These are phyloP conservation scores for Rhododendron henanense DNA, from an alignment of 148 eudicot species.

Conservation along the genomic window DNA sequence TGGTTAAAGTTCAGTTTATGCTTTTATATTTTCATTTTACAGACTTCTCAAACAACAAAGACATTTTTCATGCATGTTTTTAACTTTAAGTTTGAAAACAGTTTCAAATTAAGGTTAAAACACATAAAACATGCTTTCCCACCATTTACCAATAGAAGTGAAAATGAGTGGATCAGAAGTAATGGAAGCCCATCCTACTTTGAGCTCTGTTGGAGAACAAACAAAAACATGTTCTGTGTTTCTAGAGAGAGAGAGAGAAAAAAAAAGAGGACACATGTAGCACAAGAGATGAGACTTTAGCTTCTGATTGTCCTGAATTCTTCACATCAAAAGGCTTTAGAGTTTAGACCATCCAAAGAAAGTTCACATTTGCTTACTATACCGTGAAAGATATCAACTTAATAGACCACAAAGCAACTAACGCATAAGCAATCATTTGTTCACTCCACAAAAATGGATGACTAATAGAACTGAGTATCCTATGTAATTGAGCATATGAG, in stretches of 20 bases:
- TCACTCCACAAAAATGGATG: neutral
- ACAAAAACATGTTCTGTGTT: neutral
- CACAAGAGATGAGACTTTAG: neutral
- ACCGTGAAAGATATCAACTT: neutral
- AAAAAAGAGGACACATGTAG: neutral
- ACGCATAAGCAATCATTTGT: neutral
- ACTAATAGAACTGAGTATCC: neutral
- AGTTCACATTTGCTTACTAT: neutral
- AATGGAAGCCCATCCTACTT: neutral
- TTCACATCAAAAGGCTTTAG: neutral
- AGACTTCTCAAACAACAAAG: neutral
- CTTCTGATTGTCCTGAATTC: neutral
- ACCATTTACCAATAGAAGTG: neutral
- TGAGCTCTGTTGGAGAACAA: neutral
- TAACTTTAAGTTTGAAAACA: neutral
- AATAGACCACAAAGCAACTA: neutral
- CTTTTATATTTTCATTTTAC: neutral
- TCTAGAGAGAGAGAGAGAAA: neutral
- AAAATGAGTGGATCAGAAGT: neutral
- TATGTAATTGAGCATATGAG: neutral
- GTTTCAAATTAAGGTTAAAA: neutral
- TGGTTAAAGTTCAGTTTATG: neutral
- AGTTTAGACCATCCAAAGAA: neutral
- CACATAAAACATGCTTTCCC: neutral
- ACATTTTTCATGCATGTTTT: neutral